Conservation (phyloP, 805 yeast species). For the Candida michaelii region DNA sequence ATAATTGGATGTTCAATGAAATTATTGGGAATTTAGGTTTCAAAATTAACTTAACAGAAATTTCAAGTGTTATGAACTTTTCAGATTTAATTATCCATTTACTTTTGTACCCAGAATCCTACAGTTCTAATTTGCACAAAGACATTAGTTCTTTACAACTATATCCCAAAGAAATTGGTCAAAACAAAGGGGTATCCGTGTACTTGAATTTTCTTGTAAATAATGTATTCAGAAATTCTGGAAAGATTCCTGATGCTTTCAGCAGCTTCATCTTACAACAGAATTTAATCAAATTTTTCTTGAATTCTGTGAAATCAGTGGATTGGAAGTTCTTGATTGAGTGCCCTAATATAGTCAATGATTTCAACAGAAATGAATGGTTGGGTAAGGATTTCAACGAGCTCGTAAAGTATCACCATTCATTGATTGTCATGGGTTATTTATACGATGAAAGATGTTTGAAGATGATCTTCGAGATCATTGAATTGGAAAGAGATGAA, state of each 20-base stretch:
- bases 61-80: constrained; percentile 59
- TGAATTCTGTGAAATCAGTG: constrained; percentile 32
- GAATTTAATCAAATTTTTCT: constrained; percentile 52
- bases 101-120: background rate
- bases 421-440: constrained; percentile 60
- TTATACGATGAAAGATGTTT: constrained; percentile 61
- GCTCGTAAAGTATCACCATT: constrained; percentile 66
- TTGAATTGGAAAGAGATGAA: constrained; percentile 59
- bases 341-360: constrained; percentile 3
- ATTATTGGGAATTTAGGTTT: constrained; percentile 22
- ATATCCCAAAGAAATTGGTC: constrained; percentile 67
- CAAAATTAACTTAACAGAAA: constrained; percentile 45
- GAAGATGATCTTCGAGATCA: constrained; percentile 53
- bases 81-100: constrained; percentile 50
- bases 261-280: constrained; percentile 43
- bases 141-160: constrained; percentile 30
- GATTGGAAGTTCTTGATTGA: constrained; percentile 50
- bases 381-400: constrained; percentile 18
- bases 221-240: constrained; percentile 61
- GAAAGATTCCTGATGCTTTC: constrained; percentile 29
- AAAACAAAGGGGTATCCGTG: constrained; percentile 67
- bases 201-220: constrained; percentile 72
- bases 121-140: background rate
- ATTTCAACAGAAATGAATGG: constrained; percentile 2
- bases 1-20: constrained; percentile 60